Evolutionary conservation across 2,329 filamentous ascomycete genomes (phyloP).

Genomic region (Botrytis hyacinthi): DNA sequence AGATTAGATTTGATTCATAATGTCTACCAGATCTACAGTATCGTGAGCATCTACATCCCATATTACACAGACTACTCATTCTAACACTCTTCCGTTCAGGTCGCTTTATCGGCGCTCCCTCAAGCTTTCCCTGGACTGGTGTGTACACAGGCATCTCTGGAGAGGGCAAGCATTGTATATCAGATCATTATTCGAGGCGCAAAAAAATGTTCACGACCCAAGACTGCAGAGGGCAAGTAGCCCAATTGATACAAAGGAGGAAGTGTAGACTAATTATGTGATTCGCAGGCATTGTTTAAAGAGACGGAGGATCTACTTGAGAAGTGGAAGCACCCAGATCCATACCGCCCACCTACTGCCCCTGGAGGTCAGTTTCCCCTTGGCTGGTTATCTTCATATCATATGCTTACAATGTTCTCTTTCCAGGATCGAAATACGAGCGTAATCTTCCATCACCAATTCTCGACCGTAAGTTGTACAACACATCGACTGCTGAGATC

Average conservation of each 20-base stretch:
- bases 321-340: conserved; percentile 97
- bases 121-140: conserved; percentile 93
- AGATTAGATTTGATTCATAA: conserved; percentile 22
- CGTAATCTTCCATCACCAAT: conserved; percentile 81
- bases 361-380: conserved; percentile 70
- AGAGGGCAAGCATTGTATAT: conserved; percentile 96
- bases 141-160: conserved; percentile 89
- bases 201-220: conserved; percentile 79
- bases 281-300: conserved; percentile 68
- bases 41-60: conserved; percentile 31
- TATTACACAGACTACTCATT: background rate
- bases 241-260: background rate
- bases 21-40: conserved; percentile 41
- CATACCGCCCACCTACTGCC: conserved; percentile 83
- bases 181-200: conserved; percentile 90
- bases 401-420: conserved; percentile 21
- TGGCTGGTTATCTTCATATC: background rate
- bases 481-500: conserved; percentile 7
- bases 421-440: conserved; percentile 87
- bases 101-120: conserved; percentile 88
- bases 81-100: conserved; percentile 40
- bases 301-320: conserved; percentile 87
- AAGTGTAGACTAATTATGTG: conserved; percentile 23
- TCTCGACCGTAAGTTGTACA: conserved; percentile 68
- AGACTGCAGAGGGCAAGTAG: conserved; percentile 69